Percentiles rank a stretch among this genome's conserved stretches.
phyloP scores from a whole-genome alignment of 148 eudicot species.

The Simmondsia chinensis region DNA sequence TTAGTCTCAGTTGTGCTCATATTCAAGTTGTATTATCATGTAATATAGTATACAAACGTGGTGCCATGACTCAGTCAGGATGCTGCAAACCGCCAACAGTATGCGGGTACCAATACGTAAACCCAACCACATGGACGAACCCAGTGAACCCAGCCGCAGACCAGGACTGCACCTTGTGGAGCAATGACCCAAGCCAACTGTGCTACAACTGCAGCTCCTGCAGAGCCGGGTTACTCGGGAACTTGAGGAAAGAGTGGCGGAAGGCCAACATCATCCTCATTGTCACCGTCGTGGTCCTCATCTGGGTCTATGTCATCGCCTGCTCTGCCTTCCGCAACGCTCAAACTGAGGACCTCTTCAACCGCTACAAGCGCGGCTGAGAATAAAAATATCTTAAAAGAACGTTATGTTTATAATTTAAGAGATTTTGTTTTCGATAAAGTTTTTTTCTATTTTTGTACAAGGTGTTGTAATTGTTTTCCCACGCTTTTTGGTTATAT shows the following conservation, averaged over 20 bases:
- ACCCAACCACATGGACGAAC: constrained; percentile 70
- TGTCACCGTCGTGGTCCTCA: constrained; percentile 63
- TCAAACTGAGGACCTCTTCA: constrained; percentile 78
- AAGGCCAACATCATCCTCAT: constrained; percentile 68
- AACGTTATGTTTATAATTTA: no score
- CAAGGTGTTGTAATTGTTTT: no score
- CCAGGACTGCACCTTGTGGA: constrained; percentile 69
- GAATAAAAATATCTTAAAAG: no score
- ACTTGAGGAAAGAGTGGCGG: constrained; percentile 83
- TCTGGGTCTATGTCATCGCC: constrained; percentile 75
- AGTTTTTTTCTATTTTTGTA: no score
- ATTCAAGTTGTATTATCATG: no score
- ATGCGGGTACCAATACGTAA: constrained; percentile 74
- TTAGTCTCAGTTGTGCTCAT: no score
- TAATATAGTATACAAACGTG: no score
- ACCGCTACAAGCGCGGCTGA: constrained; percentile 76
- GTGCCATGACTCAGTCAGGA: constrained; percentile 71
- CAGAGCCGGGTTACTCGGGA: constrained; percentile 85
- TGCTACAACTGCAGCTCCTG: constrained; percentile 91
- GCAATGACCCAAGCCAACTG: constrained; percentile 65
- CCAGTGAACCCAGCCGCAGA: constrained; percentile 44
- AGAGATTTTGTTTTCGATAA: no score
- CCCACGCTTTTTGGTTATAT: no score
- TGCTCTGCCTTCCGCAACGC: constrained; percentile 86
- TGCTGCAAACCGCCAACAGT: constrained; percentile 91